Conservation (phyloP, 116 monocot species). For the Phalaenopsis hybrid region DNA sequence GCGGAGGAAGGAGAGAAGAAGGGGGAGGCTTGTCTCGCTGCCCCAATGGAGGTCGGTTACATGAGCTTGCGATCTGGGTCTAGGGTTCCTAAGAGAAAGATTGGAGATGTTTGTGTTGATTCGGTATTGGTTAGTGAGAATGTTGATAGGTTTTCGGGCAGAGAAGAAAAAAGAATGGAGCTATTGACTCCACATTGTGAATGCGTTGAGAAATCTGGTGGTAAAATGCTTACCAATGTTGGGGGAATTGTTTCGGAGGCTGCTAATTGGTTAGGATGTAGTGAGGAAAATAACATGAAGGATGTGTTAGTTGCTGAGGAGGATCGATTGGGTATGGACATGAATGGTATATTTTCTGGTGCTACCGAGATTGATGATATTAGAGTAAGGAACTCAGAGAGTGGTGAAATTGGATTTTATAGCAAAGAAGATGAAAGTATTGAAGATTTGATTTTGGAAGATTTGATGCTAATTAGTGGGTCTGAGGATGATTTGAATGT, state of each 20-base stretch:
- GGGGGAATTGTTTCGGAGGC: not conserved
- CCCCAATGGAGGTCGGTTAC: slow-evolving; percentile 9
- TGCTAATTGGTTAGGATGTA: not conserved
- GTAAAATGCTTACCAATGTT: not conserved
- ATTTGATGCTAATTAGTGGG: not conserved
- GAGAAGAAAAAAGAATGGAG: slow-evolving; percentile 3
- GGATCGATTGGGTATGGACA: not conserved
- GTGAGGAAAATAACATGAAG: not conserved
- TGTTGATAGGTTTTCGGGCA: not conserved
- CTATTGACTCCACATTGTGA: not conserved
- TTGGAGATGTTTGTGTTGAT: not conserved
- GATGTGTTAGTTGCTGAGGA: slow-evolving; percentile 9
- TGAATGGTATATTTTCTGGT: not conserved
- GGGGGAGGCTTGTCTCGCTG: not conserved
- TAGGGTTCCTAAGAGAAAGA: slow-evolving; percentile 12
- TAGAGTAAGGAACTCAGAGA: not conserved
- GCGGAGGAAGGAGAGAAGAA: not conserved
- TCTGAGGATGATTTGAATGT: not conserved
- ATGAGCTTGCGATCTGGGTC: slow-evolving; percentile 33
- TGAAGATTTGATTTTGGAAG: not conserved
- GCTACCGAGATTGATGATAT: not conserved
- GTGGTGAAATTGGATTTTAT: not conserved
- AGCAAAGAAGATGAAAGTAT: slow-evolving; percentile 21
- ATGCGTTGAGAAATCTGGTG: not conserved
- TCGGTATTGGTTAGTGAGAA: not conserved